Base-by-base conservation (phyloP, 257 asterid species). In the Cynanchum wilfordii region DNA sequence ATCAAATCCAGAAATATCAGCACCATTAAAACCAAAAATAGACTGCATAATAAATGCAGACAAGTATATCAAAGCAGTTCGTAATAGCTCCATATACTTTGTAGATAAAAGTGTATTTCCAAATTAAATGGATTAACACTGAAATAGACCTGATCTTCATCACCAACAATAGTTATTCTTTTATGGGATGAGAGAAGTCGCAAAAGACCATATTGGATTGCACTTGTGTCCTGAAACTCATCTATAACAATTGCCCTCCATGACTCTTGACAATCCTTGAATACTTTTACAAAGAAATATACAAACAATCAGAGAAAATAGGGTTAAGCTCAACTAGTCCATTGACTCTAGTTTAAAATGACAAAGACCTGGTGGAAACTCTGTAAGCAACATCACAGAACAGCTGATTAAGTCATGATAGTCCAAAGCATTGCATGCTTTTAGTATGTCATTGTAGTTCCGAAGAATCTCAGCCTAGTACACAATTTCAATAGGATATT, bases 171-270 rank as follows among this genome's bases (percentile, higher is more conserved):
- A 59, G 99, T 91, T 86, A 94, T 82, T 74, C 84, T 86, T 75
- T 85, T 88, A 79, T 88, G 96, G 56, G 89, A 88, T 77, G 97
- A 97, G 84, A 94, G 97, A 73, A 78, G 79, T 50, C 68, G 81
- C 78, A 94, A 75, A 68, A 94, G 81, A 74, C 79, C 86, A 81
- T 94, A 91, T 63, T 94, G 99, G 95, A 89, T 89, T 76, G 87
- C 79, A 89, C 99, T 91, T 78, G 97, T 94, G 86, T 94, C 99
- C 84, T 94, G 99, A 85, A 94, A 91, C 86, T 94, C 97, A 87
- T 91, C 97, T 62, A 94, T 84, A 76, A 94, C 91, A 49, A 94
- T 85, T 73, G 93, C 97, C 81, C 86, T 91, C 96, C 95, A 87
- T 56, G 89, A 79, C 77, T 89, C 96, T 82, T 86, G 95, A 73